Evolutionary conservation across 176 grass and related monocot genomes (phyloP).

Genomic region (Thinopyrum elongatum): DNA sequence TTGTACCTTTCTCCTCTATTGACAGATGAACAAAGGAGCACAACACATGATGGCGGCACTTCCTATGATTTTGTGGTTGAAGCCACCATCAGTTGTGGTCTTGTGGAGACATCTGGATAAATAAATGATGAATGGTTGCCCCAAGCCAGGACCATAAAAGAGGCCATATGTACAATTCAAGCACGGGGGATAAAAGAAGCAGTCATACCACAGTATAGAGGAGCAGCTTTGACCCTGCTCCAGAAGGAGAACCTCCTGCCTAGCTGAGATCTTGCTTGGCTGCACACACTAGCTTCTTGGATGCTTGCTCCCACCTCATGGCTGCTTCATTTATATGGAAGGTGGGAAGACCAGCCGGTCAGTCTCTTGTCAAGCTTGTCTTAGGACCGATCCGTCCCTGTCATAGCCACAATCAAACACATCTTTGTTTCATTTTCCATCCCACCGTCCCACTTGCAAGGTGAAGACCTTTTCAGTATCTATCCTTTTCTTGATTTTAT

Average conservation of each 20-base stretch:
- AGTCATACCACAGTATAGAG: not conserved
- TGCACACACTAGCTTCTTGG: not conserved
- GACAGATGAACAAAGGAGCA: not conserved
- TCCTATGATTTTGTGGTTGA: too few relatives aligned
- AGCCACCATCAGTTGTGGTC: not conserved
- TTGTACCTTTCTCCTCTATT: not conserved
- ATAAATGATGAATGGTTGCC: not conserved
- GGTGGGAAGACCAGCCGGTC: not conserved
- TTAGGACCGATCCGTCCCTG: not conserved
- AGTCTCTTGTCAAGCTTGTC: too few relatives aligned
- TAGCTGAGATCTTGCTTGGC: too few relatives aligned
- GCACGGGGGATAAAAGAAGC: not conserved
- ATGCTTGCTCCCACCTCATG: not conserved
- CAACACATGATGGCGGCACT: not conserved
- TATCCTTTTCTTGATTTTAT: not conserved
- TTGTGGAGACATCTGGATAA: not conserved
- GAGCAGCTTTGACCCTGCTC: not conserved
- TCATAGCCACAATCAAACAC: not conserved
- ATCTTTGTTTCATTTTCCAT: not conserved
- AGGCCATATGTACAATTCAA: not conserved
- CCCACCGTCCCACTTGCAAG: not conserved
- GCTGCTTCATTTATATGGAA: not conserved
- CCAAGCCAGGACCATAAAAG: not conserved
- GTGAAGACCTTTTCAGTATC: too few relatives aligned
- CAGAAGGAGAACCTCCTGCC: too few relatives aligned